Base-by-base conservation (phyloP, 257 asterid genomes). In the Penstemon eatonii region DNA sequence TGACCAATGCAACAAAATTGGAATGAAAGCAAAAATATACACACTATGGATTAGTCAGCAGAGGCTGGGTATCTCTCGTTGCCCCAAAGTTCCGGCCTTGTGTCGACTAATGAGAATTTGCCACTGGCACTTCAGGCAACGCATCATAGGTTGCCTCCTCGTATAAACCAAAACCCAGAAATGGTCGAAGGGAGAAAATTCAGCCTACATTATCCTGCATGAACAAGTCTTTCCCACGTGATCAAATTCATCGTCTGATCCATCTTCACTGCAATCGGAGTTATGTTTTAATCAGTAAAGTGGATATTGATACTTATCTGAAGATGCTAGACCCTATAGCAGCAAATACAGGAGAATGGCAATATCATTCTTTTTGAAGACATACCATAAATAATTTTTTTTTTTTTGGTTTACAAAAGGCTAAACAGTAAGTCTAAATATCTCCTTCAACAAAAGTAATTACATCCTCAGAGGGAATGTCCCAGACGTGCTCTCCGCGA, bases 121-220 rank as follows among this genome's bases (percentile, higher is more conserved):
- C 69, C 46, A 61, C 68, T 70, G 62, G 69, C 60, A 66, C 73
- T 59, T 61, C 62, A 61, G 51, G 75, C 70, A 82, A 73, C 75
- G 7, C 62, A 38, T 39, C 60, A 37, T 43, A 43, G 25, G 50
- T 68, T 53, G 68, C 62, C 58, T 57, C 71, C 69, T 57, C 42
- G 10, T 4, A 13, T 18, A 62, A 68, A 65, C 43, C 52, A 43
- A 63, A 43, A 63, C 66, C 33, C 18, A 37, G 13, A 59, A 61
- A 49, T 66, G 40, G 62, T 44, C 68, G 10, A 6, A 41, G 41
- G 54, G 62, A 25, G 33, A 71, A 63, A 43, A 59, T 69, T 59
- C 75, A 39, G 63, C 46, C 83, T 86, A 92, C 98, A 92, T 92
- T 78, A 92, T 86, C 55, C 68, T 84, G 88, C 98, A 92, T 40